Conservation (phyloP, 2,329 filamentous ascomycete genomes). For the Phaeophleospora eucalypticola region DNA sequence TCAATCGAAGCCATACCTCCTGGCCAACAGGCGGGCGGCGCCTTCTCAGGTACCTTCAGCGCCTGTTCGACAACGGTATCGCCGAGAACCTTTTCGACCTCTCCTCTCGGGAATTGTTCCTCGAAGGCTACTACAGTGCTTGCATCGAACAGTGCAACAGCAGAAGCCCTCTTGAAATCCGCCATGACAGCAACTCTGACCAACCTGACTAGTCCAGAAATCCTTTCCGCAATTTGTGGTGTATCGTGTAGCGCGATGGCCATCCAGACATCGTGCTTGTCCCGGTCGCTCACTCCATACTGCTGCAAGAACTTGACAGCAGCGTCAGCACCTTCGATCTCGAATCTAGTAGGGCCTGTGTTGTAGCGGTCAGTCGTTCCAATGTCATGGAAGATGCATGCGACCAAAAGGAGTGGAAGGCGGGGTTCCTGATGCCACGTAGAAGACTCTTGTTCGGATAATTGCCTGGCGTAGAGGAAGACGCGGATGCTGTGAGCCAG, state of each 20-base stretch:
- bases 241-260: slow-evolving; percentile 45
- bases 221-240: slow-evolving; percentile 44
- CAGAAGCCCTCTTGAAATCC: slow-evolving; percentile 35
- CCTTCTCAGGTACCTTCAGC: slow-evolving; percentile 32
- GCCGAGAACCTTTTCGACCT: slow-evolving; percentile 43
- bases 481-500: slow-evolving; percentile 24
- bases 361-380: slow-evolving; percentile 27
- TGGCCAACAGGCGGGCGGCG: slow-evolving; percentile 32
- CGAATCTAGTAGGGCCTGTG: slow-evolving; percentile 39
- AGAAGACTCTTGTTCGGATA: slow-evolving; percentile 10
- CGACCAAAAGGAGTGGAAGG: slow-evolving; percentile 14
- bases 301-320: slow-evolving; percentile 33
- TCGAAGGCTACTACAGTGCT: slow-evolving; percentile 25
- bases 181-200: slow-evolving; percentile 38
- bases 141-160: slow-evolving; percentile 18
- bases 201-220: slow-evolving; percentile 36
- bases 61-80: slow-evolving; percentile 43
- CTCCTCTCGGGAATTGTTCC: slow-evolving; percentile 31
- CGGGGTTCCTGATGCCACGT: neutral
- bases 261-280: slow-evolving; percentile 41
- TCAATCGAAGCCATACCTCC: too few species aligned
- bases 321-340: slow-evolving; percentile 45
- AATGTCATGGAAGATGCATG: slow-evolving; percentile 36
- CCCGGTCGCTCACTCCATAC: slow-evolving; percentile 23
- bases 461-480: slow-evolving; percentile 17